Percentiles rank a stretch among this genome's conserved stretches.
Conservation (phyloP, 176 grass and related monocot species). For the Ensete ventricosum region DNA sequence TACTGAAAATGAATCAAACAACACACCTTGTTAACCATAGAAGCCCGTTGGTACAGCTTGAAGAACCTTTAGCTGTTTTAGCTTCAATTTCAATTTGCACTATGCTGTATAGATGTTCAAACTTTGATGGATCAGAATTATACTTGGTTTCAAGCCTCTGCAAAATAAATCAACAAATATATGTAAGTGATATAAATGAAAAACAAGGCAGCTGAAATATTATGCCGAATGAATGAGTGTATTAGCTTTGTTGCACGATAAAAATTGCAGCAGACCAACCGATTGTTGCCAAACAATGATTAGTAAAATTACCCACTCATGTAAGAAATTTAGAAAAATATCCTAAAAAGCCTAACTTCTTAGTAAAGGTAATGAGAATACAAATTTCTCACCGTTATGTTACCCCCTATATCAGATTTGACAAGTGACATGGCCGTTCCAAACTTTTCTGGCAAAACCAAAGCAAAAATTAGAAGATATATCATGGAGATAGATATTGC, state of each 20-base stretch:
- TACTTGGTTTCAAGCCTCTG: constrained; percentile 91
- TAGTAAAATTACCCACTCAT: too few species aligned
- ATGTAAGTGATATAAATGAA: not conserved
- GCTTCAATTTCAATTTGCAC: constrained; percentile 81
- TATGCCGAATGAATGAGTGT: too few species aligned
- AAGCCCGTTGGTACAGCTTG: constrained; percentile 96
- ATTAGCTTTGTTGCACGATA: too few species aligned
- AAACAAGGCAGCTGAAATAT: constrained; percentile 3
- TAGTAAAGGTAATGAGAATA: not conserved
- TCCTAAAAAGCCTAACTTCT: not conserved
- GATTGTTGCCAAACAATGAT: too few species aligned
- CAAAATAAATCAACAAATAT: not conserved
- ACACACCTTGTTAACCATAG: constrained; percentile 89
- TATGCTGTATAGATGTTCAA: constrained; percentile 74
- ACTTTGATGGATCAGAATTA: constrained; percentile 60
- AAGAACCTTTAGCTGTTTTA: constrained; percentile 74
- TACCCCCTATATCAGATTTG: constrained; percentile 73
- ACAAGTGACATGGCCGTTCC: constrained; percentile 72
- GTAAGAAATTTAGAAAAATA: not conserved
- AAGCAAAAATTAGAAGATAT: not conserved
- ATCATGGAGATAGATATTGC: not conserved
- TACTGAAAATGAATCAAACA: not conserved
- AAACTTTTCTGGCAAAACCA: constrained; percentile 50
- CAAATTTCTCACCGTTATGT: constrained; percentile 51
- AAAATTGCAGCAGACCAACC: too few species aligned